Conservation (phyloP, 176 grass and related monocot species). For the Zea luxurians region DNA sequence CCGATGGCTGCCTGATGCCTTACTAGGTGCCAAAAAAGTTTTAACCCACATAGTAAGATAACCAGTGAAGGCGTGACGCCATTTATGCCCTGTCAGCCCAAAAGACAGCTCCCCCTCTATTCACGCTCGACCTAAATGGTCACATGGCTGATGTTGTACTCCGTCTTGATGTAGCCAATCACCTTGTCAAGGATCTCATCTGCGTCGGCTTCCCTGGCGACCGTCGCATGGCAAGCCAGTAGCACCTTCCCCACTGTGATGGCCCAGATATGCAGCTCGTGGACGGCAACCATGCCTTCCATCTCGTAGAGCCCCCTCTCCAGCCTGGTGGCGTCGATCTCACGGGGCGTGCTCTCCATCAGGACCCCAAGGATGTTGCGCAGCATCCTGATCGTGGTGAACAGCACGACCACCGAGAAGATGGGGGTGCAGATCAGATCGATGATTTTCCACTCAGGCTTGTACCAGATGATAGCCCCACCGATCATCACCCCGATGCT, state of each 20-base stretch:
- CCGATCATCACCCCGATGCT: constrained; percentile 94
- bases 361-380: constrained; percentile 89
- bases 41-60: no score
- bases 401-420: constrained; percentile 84
- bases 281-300: constrained; percentile 73
- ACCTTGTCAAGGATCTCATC: constrained; percentile 84
- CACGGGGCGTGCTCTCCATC: constrained; percentile 94
- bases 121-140: constrained; percentile 93
- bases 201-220: constrained; percentile 60
- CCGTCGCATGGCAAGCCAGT: constrained; percentile 84
- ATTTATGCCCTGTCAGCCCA: no score
- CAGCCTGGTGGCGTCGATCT: constrained; percentile 80
- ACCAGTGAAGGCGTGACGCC: no score
- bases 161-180: constrained; percentile 83
- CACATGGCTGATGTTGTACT: constrained; percentile 97
- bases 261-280: constrained; percentile 98
- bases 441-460: constrained; percentile 97
- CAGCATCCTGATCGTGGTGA: constrained; percentile 86
- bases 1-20: no score
- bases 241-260: constrained; percentile 98
- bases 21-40: no score
- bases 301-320: constrained; percentile 75
- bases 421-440: constrained; percentile 97
- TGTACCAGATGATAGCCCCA: constrained; percentile 99
- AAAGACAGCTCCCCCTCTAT: constrained; percentile 29